phyloP scores from a whole-genome alignment of 2,329 filamentous ascomycete species.

The Epichloe glyceriae region DNA sequence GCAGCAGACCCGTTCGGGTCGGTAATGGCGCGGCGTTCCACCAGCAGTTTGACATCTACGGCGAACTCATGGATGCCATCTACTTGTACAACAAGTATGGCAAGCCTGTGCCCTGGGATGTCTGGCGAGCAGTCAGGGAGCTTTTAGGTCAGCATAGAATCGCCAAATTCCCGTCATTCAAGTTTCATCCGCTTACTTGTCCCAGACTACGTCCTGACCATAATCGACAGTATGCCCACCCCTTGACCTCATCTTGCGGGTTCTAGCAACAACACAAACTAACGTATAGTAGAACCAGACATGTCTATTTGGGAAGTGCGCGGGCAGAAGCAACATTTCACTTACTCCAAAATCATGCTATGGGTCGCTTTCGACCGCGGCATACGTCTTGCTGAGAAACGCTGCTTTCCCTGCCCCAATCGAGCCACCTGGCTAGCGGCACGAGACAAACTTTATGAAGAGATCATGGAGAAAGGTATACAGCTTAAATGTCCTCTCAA shows the following conservation, averaged over 20 bases:
- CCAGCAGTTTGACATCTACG: constrained; percentile 68
- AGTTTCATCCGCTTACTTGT: neutral
- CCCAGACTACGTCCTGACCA: constrained; percentile 54
- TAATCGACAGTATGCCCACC: constrained; percentile 38
- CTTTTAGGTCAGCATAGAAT: constrained; percentile 35
- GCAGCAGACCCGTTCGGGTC: constrained; percentile 59
- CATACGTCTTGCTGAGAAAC: constrained; percentile 59
- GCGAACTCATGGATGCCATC: constrained; percentile 64
- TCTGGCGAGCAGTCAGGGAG: constrained; percentile 58
- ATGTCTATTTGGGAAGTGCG: constrained; percentile 80
- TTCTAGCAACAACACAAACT: neutral
- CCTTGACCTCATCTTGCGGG: neutral
- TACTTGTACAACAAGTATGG: constrained; percentile 72
- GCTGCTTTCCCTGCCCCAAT: constrained; percentile 63
- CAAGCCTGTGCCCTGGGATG: constrained; percentile 63
- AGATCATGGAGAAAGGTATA: constrained; percentile 58
- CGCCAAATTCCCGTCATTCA: too few relatives aligned
- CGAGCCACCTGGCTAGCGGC: constrained; percentile 51
- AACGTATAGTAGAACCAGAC: constrained; percentile 39
- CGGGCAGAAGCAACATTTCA: constrained; percentile 62
- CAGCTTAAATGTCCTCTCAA: neutral
- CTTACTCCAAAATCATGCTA: constrained; percentile 73
- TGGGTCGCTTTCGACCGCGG: constrained; percentile 73
- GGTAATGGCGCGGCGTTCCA: constrained; percentile 68
- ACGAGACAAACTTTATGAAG: constrained; percentile 57